Conservation (phyloP, 352 stramenopile species). For the Hyaloperonospora brassicae region DNA sequence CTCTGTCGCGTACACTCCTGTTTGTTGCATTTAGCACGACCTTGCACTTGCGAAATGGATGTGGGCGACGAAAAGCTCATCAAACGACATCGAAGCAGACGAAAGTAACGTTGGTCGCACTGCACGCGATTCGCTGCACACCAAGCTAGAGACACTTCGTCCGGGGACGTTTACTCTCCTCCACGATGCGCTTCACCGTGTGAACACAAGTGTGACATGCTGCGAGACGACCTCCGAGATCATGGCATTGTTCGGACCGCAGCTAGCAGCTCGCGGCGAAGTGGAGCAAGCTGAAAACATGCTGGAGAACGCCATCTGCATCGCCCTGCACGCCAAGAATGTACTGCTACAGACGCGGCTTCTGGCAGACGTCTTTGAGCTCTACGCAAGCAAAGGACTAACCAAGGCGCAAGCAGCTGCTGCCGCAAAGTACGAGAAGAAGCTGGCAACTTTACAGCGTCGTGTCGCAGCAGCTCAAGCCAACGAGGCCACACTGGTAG, state of each 20-base stretch:
- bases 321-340: conserved; percentile 56
- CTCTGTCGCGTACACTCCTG: not conserved
- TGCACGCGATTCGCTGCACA: conserved; percentile 18
- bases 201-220: conserved; percentile 40
- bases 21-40: conserved; percentile 41
- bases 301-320: conserved; percentile 46
- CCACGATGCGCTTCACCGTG: conserved; percentile 36
- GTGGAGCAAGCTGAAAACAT: conserved; percentile 49
- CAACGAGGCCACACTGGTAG: conserved; percentile 28
- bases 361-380: conserved; percentile 45
- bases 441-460: conserved; percentile 37
- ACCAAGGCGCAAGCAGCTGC: conserved; percentile 35
- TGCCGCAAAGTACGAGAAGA: conserved; percentile 61
- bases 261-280: conserved; percentile 35
- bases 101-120: not conserved
- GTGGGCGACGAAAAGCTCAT: conserved; percentile 46
- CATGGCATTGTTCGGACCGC: conserved; percentile 59
- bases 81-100: conserved; percentile 2
- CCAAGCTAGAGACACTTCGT: conserved; percentile 39
- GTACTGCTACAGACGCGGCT: conserved; percentile 58
- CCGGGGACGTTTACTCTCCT: conserved; percentile 37
- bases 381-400: conserved; percentile 39
- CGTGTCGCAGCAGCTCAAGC: conserved; percentile 41
- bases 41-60: conserved; percentile 64
- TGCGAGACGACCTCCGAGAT: conserved; percentile 54